These are phyloP conservation scores for Cyclocybe cylindracea DNA, from an alignment of 768 basidiomycete species.

Conservation along the genomic window DNA sequence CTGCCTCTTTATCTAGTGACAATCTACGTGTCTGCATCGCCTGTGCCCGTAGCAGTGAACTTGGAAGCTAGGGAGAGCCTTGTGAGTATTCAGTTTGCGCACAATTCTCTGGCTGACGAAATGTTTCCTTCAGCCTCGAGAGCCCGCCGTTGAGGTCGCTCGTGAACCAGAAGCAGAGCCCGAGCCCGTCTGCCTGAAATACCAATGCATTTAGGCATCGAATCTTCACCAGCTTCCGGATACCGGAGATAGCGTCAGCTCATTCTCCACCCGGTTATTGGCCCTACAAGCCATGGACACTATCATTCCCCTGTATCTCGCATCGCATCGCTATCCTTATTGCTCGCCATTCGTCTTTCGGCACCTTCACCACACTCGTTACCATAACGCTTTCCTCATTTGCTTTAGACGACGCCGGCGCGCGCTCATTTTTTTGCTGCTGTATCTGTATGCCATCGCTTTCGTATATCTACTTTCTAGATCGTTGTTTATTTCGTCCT, in stretches of 20 bases:
- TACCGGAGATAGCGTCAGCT: neutral
- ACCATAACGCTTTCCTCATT: neutral
- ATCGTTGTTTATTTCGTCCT: neutral
- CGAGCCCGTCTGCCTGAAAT: conserved; percentile 12
- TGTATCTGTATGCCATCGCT: neutral
- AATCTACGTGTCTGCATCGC: conserved; percentile 16
- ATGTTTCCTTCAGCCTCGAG: conserved; percentile 5
- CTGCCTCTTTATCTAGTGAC: conserved; percentile 6
- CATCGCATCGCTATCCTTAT: neutral
- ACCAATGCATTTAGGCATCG: conserved; percentile 6
- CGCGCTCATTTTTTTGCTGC: conserved; percentile 1
- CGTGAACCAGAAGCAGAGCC: conserved; percentile 8
- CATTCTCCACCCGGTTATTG: neutral
- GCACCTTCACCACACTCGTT: neutral
- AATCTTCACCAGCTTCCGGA: neutral
- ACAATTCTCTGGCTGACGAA: neutral
- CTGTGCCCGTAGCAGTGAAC: conserved; percentile 9
- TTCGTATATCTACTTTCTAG: neutral
- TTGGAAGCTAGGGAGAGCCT: conserved; percentile 8
- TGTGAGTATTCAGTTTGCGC: neutral
- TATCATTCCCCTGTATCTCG: neutral
- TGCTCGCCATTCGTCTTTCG: neutral
- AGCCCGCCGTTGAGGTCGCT: conserved; percentile 9
- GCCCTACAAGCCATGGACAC: neutral
- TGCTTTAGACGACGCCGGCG: conserved; percentile 2